These are phyloP conservation scores for Bruguiera parviflora DNA, from an alignment of 345 rosid genomes.

Conservation along the genomic window DNA sequence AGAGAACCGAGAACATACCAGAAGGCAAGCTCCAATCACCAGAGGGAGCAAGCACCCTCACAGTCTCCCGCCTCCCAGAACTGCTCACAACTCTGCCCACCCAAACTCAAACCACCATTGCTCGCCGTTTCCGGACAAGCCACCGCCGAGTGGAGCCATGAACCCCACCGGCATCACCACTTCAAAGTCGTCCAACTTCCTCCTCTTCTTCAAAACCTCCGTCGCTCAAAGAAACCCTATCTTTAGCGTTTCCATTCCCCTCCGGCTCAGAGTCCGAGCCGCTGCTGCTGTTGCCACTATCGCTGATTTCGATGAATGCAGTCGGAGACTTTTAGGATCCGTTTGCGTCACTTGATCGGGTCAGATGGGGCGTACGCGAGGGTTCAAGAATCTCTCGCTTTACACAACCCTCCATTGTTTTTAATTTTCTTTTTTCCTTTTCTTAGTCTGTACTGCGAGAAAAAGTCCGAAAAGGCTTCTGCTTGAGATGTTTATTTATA, in stretches of 20 bases:
- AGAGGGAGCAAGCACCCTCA: slow-evolving; percentile 25
- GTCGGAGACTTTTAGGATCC: slow-evolving; percentile 7
- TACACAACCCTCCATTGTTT: slow-evolving; percentile 36
- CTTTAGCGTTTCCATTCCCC: slow-evolving; percentile 16
- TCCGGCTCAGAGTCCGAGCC: slow-evolving; percentile 33
- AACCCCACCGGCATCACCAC: slow-evolving; percentile 46
- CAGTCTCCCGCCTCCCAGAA: slow-evolving; percentile 67
- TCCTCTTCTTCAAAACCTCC: slow-evolving; percentile 18
- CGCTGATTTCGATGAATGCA: slow-evolving; percentile 52
- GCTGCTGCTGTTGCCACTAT: slow-evolving; percentile 17
- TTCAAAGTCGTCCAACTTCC: slow-evolving; percentile 30
- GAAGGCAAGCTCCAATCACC: slow-evolving; percentile 1
- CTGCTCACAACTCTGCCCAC: slow-evolving; percentile 33
- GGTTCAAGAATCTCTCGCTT: slow-evolving; percentile 41
- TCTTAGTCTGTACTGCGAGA: no score
- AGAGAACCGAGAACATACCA: background rate
- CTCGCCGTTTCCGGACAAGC: background rate
- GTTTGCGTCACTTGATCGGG: slow-evolving; percentile 2
- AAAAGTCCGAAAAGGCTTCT: no score
- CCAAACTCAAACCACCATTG: slow-evolving; percentile 9
- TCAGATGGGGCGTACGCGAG: background rate
- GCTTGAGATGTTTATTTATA: no score
- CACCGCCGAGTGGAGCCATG: slow-evolving; percentile 32
- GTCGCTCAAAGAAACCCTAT: slow-evolving; percentile 16
- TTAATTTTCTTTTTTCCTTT: no score